phyloP scores from a whole-genome alignment of 208 protist species.

The Leptomonas seymouri region DNA sequence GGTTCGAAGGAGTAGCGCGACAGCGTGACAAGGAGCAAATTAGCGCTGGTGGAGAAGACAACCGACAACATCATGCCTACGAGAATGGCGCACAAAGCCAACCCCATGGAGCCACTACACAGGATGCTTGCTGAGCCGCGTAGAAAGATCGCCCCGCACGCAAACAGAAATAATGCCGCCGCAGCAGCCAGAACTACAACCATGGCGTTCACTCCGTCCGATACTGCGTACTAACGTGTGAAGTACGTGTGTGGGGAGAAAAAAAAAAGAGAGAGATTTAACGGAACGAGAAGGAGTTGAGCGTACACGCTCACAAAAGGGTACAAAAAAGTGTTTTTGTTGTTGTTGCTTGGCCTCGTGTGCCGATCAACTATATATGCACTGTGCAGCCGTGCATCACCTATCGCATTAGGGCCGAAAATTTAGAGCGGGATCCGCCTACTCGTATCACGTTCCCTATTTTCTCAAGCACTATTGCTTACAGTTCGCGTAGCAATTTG shows the following conservation, averaged over 20 bases:
- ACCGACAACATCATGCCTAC: slow-evolving; percentile 46
- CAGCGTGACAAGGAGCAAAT: slow-evolving; percentile 22
- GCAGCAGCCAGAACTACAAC: slow-evolving; percentile 15
- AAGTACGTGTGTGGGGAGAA: slow-evolving; percentile 13
- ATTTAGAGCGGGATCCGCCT: no score
- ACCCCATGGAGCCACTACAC: slow-evolving; percentile 45
- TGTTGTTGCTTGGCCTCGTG: no score
- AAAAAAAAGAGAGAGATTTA: slow-evolving; percentile 28
- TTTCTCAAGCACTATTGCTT: background rate
- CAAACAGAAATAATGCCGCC: slow-evolving; percentile 26
- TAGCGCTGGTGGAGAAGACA: slow-evolving; percentile 44
- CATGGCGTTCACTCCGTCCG: background rate
- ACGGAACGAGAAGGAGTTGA: background rate
- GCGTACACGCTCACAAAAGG: background rate
- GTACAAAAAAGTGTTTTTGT: no score
- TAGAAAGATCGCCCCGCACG: slow-evolving; percentile 30
- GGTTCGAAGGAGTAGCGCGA: slow-evolving; percentile 14
- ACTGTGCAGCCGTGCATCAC: no score
- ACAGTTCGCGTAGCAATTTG: no score
- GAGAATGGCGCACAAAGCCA: slow-evolving; percentile 46
- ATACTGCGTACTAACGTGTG: background rate
- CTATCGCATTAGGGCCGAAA: no score
- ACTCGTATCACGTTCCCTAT: no score
- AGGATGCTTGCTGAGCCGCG: slow-evolving; percentile 49
- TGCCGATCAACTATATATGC: no score